Evolutionary conservation across 495 filamentous ascomycete species (phyloP), one percentile per base, ranked within the genome.

Genomic region (Penicillium paradoxum): DNA sequence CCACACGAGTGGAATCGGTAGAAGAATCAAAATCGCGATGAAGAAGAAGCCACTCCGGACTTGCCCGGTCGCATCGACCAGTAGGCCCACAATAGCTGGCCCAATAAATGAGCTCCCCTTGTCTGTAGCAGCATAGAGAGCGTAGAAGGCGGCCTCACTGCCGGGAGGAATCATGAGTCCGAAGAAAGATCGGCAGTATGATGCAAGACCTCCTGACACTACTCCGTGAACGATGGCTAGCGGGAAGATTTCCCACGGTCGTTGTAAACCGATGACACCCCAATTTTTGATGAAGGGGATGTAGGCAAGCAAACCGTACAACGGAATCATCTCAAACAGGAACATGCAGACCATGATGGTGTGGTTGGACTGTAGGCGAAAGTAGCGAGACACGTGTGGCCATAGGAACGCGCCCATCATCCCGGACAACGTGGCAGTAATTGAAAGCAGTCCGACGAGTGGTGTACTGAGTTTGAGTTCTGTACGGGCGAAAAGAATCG

Each of bases 91-190:
- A 51, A 96, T 87, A 0, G 89, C 86, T 10, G 91, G 91, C 0
- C 91, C 91, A 56, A 96, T 91, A 25, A 96, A 80, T 53, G 85
- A 90, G 24, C 85, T 90, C 0, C 91, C 91, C 65, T 96, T 96
- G 62, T 96, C 91, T 7, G 91, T 96, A 45, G 93, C 92, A 3
- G 91, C 91, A 58, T 95, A 96, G 5, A 96, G 77, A 0, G 91
- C 91, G 68, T 91, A 96, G 60, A 96, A 96, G 0, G 91, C 89
- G 0, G 91, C 91, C 66, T 96, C 91, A 24, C 79, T 89, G n/a
- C 90, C 90, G 0, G 89, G 89, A 4, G 91, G 91, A 61, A 96
- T 82, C 44, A 96, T 71, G 65, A 91, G 82, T 6, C 90, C 90
- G 57, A 84, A 96, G 45, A 95, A 76, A 45, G 85, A 89, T 1